Evolutionary conservation across 164 flowering plant species (phyloP).

Genomic region (Nymphaea thermarum): DNA sequence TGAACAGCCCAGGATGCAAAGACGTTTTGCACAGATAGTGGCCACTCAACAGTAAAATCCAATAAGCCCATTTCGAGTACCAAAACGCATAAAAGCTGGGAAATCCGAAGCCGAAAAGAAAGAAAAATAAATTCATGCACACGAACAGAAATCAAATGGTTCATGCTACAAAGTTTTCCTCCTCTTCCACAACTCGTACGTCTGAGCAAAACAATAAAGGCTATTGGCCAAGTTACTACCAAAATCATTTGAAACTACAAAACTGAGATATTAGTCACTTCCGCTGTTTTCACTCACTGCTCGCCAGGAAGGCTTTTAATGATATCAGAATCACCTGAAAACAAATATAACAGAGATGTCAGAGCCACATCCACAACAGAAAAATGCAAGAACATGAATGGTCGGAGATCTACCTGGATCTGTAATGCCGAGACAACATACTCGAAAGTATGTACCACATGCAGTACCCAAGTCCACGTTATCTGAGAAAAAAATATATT

Average conservation of each 20-base stretch:
- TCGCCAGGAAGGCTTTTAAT: conserved; percentile 31
- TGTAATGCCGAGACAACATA: conserved; percentile 40
- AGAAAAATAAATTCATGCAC: no score
- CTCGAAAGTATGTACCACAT: conserved; percentile 44
- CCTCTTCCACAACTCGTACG: background rate
- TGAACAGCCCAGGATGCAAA: no score
- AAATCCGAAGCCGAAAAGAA: no score
- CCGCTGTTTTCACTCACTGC: conserved; percentile 8
- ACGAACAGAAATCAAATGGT: background rate
- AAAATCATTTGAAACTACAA: background rate
- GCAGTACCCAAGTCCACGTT: conserved; percentile 52
- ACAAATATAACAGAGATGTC: background rate
- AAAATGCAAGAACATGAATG: background rate
- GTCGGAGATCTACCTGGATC: conserved; percentile 28
- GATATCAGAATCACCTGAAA: conserved; percentile 41
- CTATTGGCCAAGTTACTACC: background rate
- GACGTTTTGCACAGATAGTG: no score
- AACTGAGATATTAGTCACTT: background rate
- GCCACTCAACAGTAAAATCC: no score
- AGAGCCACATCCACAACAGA: background rate
- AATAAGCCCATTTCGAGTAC: no score
- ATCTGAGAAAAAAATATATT: conserved; percentile 14
- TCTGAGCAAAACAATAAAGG: background rate
- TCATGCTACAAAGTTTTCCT: background rate
- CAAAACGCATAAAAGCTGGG: no score